phyloP scores from a whole-genome alignment of 495 filamentous ascomycete genomes.

The Apodospora peruviana region DNA sequence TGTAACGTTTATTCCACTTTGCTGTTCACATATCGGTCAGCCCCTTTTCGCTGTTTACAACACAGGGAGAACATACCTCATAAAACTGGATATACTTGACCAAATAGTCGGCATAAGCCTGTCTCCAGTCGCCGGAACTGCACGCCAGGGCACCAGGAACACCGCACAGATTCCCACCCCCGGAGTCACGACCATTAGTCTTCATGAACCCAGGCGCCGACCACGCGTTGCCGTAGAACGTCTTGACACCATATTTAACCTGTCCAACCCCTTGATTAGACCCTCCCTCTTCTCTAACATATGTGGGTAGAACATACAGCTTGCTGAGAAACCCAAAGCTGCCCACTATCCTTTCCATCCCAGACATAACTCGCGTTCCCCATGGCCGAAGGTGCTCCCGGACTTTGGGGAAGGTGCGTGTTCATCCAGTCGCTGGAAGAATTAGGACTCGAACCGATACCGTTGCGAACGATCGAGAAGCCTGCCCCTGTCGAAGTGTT shows the following conservation, averaged over 20 bases:
- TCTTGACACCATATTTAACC: constrained; percentile 34
- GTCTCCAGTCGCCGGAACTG: constrained; percentile 46
- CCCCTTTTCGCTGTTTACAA: background rate
- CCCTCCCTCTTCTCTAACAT: no score
- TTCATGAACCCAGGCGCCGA: constrained; percentile 55
- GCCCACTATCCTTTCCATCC: constrained; percentile 33
- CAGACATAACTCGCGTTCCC: constrained; percentile 7
- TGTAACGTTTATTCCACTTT: constrained; percentile 39
- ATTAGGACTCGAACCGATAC: constrained; percentile 27
- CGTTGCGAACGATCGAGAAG: constrained; percentile 48
- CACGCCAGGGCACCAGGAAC: constrained; percentile 40
- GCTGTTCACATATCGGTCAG: background rate
- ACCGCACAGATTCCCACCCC: constrained; percentile 45
- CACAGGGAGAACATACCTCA: constrained; percentile 7
- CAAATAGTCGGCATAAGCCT: constrained; percentile 51
- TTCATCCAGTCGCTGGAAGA: constrained; percentile 22
- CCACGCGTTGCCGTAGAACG: constrained; percentile 51
- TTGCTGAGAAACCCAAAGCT: constrained; percentile 46
- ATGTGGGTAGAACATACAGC: constrained; percentile 30
- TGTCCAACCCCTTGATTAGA: no score
- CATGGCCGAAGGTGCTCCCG: constrained; percentile 28
- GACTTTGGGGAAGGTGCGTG: constrained; percentile 35
- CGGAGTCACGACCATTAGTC: constrained; percentile 36
- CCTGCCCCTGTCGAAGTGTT: constrained; percentile 44
- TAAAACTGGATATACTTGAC: constrained; percentile 50